Conservation (phyloP, 2,329 filamentous ascomycete genomes). For the Sarocladiaceae sp. region DNA sequence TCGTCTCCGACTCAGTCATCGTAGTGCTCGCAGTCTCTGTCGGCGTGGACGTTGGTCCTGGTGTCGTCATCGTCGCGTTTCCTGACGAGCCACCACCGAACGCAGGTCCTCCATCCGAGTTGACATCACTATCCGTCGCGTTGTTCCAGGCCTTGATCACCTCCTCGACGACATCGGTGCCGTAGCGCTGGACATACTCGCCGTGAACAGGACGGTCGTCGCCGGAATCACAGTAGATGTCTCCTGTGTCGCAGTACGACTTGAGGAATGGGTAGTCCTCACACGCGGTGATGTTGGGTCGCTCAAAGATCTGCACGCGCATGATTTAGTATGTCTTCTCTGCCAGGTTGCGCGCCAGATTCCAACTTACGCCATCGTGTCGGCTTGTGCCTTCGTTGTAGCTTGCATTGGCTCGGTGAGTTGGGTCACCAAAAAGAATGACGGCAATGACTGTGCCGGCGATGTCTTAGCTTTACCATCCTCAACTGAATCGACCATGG, state of each 20-base stretch:
- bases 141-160: conserved; percentile 27
- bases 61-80: neutral
- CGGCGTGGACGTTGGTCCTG: neutral
- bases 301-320: conserved; percentile 27
- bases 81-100: neutral
- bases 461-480: neutral
- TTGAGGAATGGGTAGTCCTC: conserved; percentile 28
- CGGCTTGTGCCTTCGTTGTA: conserved; percentile 32
- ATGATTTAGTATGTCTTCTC: neutral
- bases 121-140: neutral
- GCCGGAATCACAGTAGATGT: conserved; percentile 33
- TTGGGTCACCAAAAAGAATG: conserved; percentile 35
- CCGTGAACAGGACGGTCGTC: conserved; percentile 22
- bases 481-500: neutral
- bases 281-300: conserved; percentile 28
- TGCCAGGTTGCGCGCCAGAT: neutral
- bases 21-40: neutral
- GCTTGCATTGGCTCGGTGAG: conserved; percentile 27
- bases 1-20: neutral
- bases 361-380: conserved; percentile 28
- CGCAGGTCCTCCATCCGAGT: neutral
- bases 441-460: conserved; percentile 34
- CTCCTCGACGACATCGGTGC: conserved; percentile 26
- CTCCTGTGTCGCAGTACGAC: conserved; percentile 36
- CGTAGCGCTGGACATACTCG: conserved; percentile 29